Base-by-base conservation (phyloP, 495 filamentous ascomycete species). In the Opeltia flavorubescens region DNA sequence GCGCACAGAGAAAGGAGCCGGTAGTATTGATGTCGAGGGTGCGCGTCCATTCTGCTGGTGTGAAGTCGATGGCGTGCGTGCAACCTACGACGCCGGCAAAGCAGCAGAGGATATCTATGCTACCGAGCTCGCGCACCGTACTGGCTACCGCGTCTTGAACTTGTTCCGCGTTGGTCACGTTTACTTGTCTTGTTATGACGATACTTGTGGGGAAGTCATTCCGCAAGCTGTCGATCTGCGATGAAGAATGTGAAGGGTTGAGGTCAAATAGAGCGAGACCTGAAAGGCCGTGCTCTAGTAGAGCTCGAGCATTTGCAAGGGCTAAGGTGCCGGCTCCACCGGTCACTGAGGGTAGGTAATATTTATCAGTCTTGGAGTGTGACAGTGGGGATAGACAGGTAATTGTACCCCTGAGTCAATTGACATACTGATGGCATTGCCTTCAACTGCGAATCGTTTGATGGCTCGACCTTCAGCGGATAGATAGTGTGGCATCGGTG, bases 291-390 rank as follows among this genome's bases (percentile, higher is more conserved):
- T 85, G 81, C 56, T 87, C 82, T n/a, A 86, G 76, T 13, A 87
- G 69, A 4, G 80, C 81, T 4, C 69, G 66, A 2, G 70, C 69
- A 8, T 71, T 66, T 4, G 67, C 63, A 3, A 81, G 68, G 3
- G 73, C 83, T 6, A 87, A 67, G n/a, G 70, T 76, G 1, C 83
- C 81, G 26, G 78, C 70, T 39, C 83, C 81, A 17, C 83, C 83
- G 21, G 83, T 84, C 24, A 86, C 73, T 58, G 26, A 26, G 52
- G 53, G 18, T 1, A 2, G 23, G 5, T 23, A 4, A 13, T 31
- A 12, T 51, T 8, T 18, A 18, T 33, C 11, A 41, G 18, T 41
- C 21, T 9, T 8, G 38, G 38, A 9, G 11, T 11, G 11, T 18
- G 38, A 11, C 8, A 18, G 18, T 41, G 18, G 33, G 2, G 24